A percentile compares a stretch with the other conserved stretches of the same genome.
Conservation (phyloP, 495 filamentous ascomycete species). For the Usnea hakonensis region DNA sequence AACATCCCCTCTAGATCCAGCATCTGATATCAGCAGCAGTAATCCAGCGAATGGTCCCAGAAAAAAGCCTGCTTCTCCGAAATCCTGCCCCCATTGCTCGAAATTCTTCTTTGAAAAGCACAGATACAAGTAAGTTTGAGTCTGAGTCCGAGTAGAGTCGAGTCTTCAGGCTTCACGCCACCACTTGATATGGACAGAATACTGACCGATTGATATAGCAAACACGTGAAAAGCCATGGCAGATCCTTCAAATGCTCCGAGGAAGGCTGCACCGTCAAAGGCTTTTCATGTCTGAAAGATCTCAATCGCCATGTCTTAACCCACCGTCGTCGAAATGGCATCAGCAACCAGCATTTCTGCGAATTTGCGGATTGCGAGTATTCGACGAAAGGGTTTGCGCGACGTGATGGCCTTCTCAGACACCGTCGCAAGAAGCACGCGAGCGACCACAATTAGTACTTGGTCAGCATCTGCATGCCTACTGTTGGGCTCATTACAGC, state of each 20-base stretch:
- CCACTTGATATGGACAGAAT: not conserved
- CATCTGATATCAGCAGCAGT: not conserved
- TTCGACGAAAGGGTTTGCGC: not conserved
- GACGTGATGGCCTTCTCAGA: not conserved
- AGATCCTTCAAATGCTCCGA: not conserved
- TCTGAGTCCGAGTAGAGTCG: not conserved
- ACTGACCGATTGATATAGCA: not conserved
- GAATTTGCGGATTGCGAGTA: not conserved
- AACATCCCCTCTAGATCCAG: not conserved
- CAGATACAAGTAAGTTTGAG: not conserved
- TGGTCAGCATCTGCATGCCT: too few species aligned
- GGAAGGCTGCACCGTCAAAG: not conserved
- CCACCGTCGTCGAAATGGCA: not conserved
- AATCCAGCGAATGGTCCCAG: too few species aligned
- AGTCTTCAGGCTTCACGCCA: not conserved
- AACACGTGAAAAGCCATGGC: not conserved
- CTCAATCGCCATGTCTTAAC: not conserved
- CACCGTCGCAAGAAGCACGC: not conserved
- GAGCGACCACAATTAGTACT: not conserved
- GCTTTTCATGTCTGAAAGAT: not conserved
- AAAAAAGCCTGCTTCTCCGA: not conserved
- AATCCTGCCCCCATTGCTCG: not conserved
- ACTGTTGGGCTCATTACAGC: too few species aligned
- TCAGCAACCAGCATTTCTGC: not conserved
- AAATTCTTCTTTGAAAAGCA: not conserved